A percentile compares a stretch with the other conserved stretches of the same genome.
phyloP scores from a whole-genome alignment of 139 green algal genomes.

The Ettlia oleoabundans region DNA sequence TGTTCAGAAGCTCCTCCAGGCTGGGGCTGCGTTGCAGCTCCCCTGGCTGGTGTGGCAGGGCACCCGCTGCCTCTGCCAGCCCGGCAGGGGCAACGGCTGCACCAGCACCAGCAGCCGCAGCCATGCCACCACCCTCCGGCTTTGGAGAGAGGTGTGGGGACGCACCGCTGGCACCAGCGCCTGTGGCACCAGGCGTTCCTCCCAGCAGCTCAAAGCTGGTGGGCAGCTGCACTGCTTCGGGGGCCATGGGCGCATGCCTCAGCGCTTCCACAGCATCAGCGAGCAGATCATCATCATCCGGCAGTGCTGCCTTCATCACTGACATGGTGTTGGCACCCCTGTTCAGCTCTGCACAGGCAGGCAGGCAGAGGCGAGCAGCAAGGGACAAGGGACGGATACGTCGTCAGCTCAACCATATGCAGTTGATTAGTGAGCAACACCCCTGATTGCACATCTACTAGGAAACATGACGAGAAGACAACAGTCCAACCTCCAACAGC shows the following conservation, averaged over 20 bases:
- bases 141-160: neutral
- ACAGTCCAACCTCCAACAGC: neutral
- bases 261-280: constrained; percentile 5
- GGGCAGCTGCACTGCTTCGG: constrained; percentile 36
- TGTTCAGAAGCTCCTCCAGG: constrained; percentile 25
- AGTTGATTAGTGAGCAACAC: too few species aligned
- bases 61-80: neutral
- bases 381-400: too few species aligned
- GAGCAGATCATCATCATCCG: constrained; percentile 33
- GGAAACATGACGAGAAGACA: neutral
- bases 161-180: neutral
- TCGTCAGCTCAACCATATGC: too few species aligned
- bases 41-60: constrained; percentile 25
- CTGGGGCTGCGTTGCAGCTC: constrained; percentile 23
- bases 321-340: constrained; percentile 31
- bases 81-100: constrained; percentile 6
- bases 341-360: neutral
- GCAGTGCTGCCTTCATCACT: constrained; percentile 40
- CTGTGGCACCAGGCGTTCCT: neutral
- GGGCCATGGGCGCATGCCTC: constrained; percentile 14
- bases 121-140: neutral
- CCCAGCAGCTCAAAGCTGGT: constrained; percentile 47
- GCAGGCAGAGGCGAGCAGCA: too few species aligned
- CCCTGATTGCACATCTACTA: neutral
- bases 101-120: neutral